These are phyloP conservation scores for Hypericum androsaemum DNA, from an alignment of 345 rosid species.

Conservation along the genomic window DNA sequence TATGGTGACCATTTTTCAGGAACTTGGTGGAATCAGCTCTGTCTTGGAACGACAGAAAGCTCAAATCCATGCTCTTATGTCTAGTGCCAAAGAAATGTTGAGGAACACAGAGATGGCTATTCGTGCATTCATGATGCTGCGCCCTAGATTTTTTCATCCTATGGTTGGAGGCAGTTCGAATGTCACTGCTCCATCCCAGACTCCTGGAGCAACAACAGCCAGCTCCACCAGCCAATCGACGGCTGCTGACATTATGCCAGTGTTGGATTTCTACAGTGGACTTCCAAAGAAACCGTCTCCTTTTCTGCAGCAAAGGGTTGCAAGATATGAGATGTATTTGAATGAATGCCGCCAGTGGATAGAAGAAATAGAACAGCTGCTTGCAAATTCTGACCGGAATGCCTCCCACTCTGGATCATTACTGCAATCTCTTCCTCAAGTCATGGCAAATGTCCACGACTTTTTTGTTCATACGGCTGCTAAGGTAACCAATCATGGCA, in stretches of 20 bases:
- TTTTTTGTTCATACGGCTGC: constrained; percentile 94
- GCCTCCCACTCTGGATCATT: constrained; percentile 39
- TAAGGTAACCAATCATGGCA: constrained; percentile 40
- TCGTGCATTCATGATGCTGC: constrained; percentile 74
- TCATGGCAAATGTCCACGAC: constrained; percentile 83
- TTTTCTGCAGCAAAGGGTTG: constrained; percentile 68
- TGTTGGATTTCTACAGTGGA: constrained; percentile 78
- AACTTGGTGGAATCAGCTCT: constrained; percentile 82
- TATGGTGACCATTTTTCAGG: constrained; percentile 29
- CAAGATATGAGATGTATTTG: constrained; percentile 79
- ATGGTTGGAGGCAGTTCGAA: constrained; percentile 35
- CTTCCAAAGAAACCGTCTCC: constrained; percentile 85
- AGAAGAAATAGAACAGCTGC: constrained; percentile 87
- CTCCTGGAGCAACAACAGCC: constrained; percentile 42
- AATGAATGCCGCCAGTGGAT: constrained; percentile 79
- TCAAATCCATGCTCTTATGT: constrained; percentile 66
- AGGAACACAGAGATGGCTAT: constrained; percentile 79
- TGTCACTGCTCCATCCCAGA: constrained; percentile 57
- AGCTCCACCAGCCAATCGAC: constrained; percentile 50
- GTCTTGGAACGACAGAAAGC: constrained; percentile 80
- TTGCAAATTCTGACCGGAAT: constrained; percentile 59
- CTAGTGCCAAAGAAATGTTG: constrained; percentile 69
- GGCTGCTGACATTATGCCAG: constrained; percentile 41
- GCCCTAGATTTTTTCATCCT: constrained; percentile 61
- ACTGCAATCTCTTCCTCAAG: constrained; percentile 79